phyloP scores from a whole-genome alignment of 179 eudicot species.

The Spergularia azorica region DNA sequence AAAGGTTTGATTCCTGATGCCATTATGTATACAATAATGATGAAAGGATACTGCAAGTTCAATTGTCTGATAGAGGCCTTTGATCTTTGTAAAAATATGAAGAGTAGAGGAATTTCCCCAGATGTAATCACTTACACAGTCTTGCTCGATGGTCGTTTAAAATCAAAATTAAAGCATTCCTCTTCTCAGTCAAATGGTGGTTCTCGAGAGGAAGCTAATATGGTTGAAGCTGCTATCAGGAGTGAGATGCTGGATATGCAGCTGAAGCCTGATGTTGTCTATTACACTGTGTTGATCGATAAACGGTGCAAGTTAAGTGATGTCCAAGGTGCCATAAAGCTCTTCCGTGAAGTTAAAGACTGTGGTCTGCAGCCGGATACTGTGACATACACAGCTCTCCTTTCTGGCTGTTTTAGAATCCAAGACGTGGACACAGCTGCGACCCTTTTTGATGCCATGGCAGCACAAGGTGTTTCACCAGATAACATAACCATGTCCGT shows the following conservation, averaged over 20 bases:
- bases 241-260: slow-evolving; percentile 44
- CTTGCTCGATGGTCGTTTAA: slow-evolving; percentile 52
- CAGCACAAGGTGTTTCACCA: slow-evolving; percentile 34
- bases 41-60: slow-evolving; percentile 56
- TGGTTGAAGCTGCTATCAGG: slow-evolving; percentile 28
- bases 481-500: slow-evolving; percentile 36
- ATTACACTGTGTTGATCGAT: slow-evolving; percentile 55
- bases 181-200: background rate
- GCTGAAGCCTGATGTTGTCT: slow-evolving; percentile 42
- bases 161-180: slow-evolving; percentile 29
- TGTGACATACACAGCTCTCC: slow-evolving; percentile 55
- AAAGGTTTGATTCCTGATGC: slow-evolving; percentile 57
- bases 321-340: slow-evolving; percentile 46
- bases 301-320: slow-evolving; percentile 43
- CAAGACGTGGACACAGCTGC: slow-evolving; percentile 40
- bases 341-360: slow-evolving; percentile 55
- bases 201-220: slow-evolving; percentile 9
- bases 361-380: slow-evolving; percentile 59
- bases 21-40: slow-evolving; percentile 63
- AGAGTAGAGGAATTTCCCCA: slow-evolving; percentile 54
- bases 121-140: slow-evolving; percentile 69
- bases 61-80: slow-evolving; percentile 44
- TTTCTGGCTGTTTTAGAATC: slow-evolving; percentile 41
- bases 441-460: slow-evolving; percentile 46
- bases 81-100: slow-evolving; percentile 57